Conservation (phyloP, 2,329 filamentous ascomycete genomes). For the Aspergillus calidoustus region DNA sequence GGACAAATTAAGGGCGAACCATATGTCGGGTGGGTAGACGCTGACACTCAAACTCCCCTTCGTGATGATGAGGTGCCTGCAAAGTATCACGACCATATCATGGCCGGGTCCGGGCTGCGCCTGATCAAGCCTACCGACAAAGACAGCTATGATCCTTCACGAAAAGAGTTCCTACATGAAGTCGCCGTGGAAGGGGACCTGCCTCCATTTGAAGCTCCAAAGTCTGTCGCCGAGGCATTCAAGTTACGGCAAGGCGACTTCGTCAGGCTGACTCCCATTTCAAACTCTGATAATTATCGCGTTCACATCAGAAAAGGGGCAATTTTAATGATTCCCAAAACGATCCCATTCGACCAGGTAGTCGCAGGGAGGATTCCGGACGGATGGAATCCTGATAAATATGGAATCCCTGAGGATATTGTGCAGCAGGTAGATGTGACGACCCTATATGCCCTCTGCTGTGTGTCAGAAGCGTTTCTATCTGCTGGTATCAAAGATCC, state of each 20-base stretch:
- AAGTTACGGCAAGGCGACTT: conserved; percentile 41
- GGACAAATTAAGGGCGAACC: conserved; percentile 91
- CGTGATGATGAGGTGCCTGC: conserved; percentile 20
- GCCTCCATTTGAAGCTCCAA: conserved; percentile 24
- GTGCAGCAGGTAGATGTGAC: conserved; percentile 54
- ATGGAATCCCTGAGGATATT: conserved; percentile 93
- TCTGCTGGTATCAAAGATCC: conserved; percentile 93
- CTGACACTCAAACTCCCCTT: conserved; percentile 17
- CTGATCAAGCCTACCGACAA: conserved; percentile 87
- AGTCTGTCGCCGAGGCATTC: conserved; percentile 23
- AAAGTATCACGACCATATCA: conserved; percentile 55
- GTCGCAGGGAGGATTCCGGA: conserved; percentile 60
- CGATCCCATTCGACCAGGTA: conserved; percentile 22
- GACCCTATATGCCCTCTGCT: conserved; percentile 27
- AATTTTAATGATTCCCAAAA: conserved; percentile 68
- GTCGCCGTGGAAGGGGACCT: conserved; percentile 74
- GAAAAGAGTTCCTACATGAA: conserved; percentile 91
- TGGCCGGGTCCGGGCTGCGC: conserved; percentile 92
- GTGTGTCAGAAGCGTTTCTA: conserved; percentile 68
- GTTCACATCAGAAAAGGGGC: conserved; percentile 71
- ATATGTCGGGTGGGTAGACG: conserved; percentile 76
- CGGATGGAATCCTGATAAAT: conserved; percentile 92
- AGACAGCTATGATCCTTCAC: conserved; percentile 22
- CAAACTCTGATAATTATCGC: conserved; percentile 86
- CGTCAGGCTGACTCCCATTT: conserved; percentile 59